Evolutionary conservation across 345 rosid species (phyloP).

Genomic region (Atalantia buxifolia): DNA sequence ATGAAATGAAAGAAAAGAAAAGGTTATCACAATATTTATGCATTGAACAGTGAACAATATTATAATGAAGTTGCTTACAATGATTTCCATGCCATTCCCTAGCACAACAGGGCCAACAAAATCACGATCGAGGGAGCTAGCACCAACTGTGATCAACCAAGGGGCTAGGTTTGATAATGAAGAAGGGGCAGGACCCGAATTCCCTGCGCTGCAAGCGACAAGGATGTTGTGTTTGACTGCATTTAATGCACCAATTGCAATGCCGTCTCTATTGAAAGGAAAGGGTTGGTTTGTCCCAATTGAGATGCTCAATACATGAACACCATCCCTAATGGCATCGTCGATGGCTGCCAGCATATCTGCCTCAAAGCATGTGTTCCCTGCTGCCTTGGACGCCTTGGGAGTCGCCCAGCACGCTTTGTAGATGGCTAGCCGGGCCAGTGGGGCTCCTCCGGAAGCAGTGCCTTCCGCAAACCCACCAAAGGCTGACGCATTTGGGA

Average conservation of each 20-base stretch:
- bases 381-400: conserved; percentile 26
- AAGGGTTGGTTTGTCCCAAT: conserved; percentile 28
- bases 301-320: conserved; percentile 69
- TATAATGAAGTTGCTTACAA: conserved; percentile 30
- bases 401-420: conserved; percentile 88
- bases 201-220: conserved; percentile 68
- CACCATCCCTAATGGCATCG: conserved; percentile 78
- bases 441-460: conserved; percentile 73
- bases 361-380: conserved; percentile 51
- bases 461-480: conserved; percentile 75
- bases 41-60: neutral
- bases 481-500: conserved; percentile 37
- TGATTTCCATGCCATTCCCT: conserved; percentile 56
- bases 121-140: conserved; percentile 70
- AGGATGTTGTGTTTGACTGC: conserved; percentile 60
- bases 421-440: conserved; percentile 72
- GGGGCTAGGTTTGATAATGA: conserved; percentile 68
- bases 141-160: conserved; percentile 80
- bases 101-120: conserved; percentile 44
- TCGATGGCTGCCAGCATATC: conserved; percentile 88
- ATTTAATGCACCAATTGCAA: conserved; percentile 66
- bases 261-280: conserved; percentile 32
- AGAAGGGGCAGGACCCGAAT: conserved; percentile 58
- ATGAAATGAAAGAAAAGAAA: neutral
- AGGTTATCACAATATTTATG: neutral